phyloP scores from a whole-genome alignment of 768 basidiomycete species.

The Naganishia kalamii region DNA sequence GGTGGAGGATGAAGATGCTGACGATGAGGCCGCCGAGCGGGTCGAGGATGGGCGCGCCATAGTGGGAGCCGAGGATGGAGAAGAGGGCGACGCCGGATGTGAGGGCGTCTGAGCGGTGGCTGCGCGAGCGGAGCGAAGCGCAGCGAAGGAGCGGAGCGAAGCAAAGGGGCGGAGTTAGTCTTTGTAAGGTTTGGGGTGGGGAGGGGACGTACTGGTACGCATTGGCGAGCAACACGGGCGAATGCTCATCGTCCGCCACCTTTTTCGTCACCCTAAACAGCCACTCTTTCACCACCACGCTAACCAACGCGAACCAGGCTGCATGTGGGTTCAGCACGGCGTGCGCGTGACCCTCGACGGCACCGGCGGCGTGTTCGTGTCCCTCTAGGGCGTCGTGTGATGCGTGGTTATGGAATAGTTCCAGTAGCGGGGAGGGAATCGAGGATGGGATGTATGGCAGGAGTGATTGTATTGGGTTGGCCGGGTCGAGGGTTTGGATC shows the following conservation, averaged over 20 bases:
- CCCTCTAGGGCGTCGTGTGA: conserved; percentile 32
- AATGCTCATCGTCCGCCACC: conserved; percentile 84
- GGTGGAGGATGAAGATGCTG: conserved; percentile 78
- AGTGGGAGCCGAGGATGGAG: conserved; percentile 84
- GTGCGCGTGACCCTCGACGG: conserved; percentile 51
- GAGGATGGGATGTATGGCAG: conserved; percentile 38
- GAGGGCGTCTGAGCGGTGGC: conserved; percentile 91
- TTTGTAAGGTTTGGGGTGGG: too few species aligned
- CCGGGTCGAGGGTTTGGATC: conserved; percentile 60
- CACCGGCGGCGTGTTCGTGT: conserved; percentile 55
- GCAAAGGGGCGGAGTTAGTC: not conserved
- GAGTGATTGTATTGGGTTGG: conserved; percentile 45
- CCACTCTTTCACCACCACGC: conserved; percentile 84
- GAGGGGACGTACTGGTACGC: conserved; percentile 61
- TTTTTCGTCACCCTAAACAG: conserved; percentile 79
- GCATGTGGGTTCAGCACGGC: conserved; percentile 78
- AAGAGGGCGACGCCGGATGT: conserved; percentile 84
- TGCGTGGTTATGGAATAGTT: conserved; percentile 47
- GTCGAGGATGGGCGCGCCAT: conserved; percentile 76
- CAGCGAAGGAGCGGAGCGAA: not conserved
- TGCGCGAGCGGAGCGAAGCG: not conserved
- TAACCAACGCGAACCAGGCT: conserved; percentile 85
- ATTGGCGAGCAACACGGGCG: conserved; percentile 88
- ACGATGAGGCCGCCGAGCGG: conserved; percentile 87
- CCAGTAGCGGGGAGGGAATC: conserved; percentile 44